phyloP scores from a whole-genome alignment of 1,284 basidiomycete species.

The Waitea zeae region DNA sequence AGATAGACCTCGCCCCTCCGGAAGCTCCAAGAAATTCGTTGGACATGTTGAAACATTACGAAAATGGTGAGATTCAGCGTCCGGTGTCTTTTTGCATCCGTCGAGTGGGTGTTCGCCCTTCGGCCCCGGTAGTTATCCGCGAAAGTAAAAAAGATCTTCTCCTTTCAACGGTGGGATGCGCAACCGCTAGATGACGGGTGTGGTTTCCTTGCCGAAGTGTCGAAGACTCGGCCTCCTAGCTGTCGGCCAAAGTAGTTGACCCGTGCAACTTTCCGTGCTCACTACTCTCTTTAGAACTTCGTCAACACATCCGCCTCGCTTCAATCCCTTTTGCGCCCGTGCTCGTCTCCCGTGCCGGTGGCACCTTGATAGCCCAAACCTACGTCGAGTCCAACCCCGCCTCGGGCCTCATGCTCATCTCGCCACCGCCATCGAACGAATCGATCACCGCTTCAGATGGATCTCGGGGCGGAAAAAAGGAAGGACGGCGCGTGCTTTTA shows the following conservation, averaged over 20 bases:
- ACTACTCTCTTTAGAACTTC: conserved; percentile 22
- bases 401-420: conserved; percentile 38
- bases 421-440: conserved; percentile 30
- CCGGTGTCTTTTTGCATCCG: too few species aligned
- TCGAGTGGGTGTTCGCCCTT: too few species aligned
- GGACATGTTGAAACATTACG: conserved; percentile 20
- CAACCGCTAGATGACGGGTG: too few species aligned
- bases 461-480: too few species aligned
- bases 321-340: conserved; percentile 47
- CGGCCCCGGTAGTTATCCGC: too few species aligned
- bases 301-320: conserved; percentile 21
- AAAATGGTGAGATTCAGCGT: conserved; percentile 15
- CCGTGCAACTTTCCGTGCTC: too few species aligned
- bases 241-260: too few species aligned
- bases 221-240: too few species aligned
- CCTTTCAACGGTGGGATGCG: too few species aligned
- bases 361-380: conserved; percentile 41
- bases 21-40: conserved; percentile 12
- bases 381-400: conserved; percentile 53
- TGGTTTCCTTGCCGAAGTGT: too few species aligned
- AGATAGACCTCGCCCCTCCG: conserved; percentile 28
- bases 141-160: too few species aligned
- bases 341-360: conserved; percentile 31
- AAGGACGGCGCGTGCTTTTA: conserved; percentile 15
- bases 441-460: conserved; percentile 10